Base-by-base conservation (phyloP, 177 flowering plant genomes). In the Vitis hybrid region DNA sequence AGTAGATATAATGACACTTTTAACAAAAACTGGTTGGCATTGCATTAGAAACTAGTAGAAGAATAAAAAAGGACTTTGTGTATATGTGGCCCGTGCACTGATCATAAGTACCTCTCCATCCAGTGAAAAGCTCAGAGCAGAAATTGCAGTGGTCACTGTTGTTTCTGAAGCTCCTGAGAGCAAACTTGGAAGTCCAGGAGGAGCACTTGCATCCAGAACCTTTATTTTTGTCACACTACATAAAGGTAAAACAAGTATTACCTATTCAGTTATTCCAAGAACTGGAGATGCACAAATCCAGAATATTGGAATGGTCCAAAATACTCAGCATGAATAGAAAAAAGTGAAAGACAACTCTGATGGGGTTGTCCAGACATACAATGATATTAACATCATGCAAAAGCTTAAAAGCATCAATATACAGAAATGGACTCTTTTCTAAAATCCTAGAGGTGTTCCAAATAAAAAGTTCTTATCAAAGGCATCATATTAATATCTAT, bases 171-270 rank as follows among this genome's bases (percentile, higher is more conserved):
- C 74, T 68, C 93, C 87, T 60, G 85, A 79, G 75, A 90, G 91
- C 72, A 91, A 82, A 79, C 75, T 86, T 74, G 98, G 98, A 68
- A 95, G 82, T 65, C 97, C 99, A 59, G 92, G 94, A 74, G 98
- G 97, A 67, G 92, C 98, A 81, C 93, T 95, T 75, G 98, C 98
- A 90, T 95, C 98, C 81, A 95, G 77, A 71, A 93, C 82, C 84
- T 91, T 95, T 59, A 91, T 65, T 84, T 85, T 87, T 53, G 79
- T 72, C 68, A 90, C 81, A 83, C 99, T 95, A 68, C 77, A 81
- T 67, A 3, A 6, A 10, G 50, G 39, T 26, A 8, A 61, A 65
- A 48, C n/a, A 66, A 22, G 59, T 4, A 48, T 58, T 50, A 71
- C 19, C 39, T 22, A 12, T 67, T 9, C 51, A 57, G 59, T 19